These are phyloP conservation scores for Ramaria sp. DNA, from an alignment of 768 basidiomycete species.

Conservation along the genomic window DNA sequence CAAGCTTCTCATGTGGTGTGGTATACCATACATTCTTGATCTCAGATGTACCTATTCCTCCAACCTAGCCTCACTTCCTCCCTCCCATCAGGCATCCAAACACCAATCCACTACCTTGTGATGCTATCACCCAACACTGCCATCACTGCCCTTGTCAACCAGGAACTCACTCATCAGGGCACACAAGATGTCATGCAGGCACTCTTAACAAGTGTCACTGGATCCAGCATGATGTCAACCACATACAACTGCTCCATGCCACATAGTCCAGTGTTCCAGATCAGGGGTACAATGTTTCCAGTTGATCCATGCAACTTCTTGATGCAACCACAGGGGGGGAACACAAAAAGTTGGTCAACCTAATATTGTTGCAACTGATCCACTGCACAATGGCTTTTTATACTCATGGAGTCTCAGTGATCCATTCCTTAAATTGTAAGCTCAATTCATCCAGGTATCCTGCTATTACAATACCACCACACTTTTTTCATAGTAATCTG, in stretches of 20 bases:
- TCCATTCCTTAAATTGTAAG: conserved; percentile 64
- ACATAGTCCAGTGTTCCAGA: conserved; percentile 56
- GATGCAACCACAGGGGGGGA: conserved; percentile 21
- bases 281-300: conserved; percentile 58
- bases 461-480: conserved; percentile 1
- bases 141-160: conserved; percentile 61
- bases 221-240: conserved; percentile 18
- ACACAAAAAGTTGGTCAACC: conserved; percentile 30
- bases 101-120: conserved; percentile 14
- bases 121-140: conserved; percentile 36
- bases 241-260: conserved; percentile 48
- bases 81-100: neutral
- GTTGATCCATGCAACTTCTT: conserved; percentile 68
- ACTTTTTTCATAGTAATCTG: too few species aligned
- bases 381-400: too few species aligned
- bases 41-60: neutral
- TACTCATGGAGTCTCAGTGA: too few species aligned
- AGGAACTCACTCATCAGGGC: conserved; percentile 73
- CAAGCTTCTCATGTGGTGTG: neutral
- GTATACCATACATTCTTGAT: neutral
- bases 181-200: conserved; percentile 49
- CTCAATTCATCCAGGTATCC: neutral
- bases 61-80: neutral
- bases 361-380: conserved; percentile 52
- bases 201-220: conserved; percentile 34